phyloP scores from a whole-genome alignment of 163 green algal genomes.

The Chloroidium sp. region DNA sequence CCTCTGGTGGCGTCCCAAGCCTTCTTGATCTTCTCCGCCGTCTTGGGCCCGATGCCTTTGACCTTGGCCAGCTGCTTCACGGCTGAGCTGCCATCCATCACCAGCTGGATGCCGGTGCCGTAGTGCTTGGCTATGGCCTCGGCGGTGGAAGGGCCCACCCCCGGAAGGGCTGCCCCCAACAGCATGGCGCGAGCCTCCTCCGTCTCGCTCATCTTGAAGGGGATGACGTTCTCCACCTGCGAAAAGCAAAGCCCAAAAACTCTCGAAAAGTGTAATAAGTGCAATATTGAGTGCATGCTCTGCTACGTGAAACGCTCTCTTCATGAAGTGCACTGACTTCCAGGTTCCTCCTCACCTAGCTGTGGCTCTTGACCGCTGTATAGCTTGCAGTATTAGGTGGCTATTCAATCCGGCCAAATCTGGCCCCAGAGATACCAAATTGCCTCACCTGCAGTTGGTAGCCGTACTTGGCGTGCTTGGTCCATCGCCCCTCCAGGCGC shows the following conservation, averaged over 20 bases:
- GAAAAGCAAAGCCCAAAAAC: no score
- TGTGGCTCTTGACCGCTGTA: no score
- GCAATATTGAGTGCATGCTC: no score
- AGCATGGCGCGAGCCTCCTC: background rate
- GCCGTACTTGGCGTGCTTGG: conserved; percentile 28
- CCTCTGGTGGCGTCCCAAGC: conserved; percentile 31
- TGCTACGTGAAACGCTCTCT: no score
- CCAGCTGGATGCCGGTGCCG: conserved; percentile 10
- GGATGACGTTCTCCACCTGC: background rate
- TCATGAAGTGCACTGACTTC: no score
- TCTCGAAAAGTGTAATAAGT: no score
- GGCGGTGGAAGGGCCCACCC: conserved; percentile 30
- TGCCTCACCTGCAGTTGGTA: conserved; percentile 18
- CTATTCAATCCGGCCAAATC: no score
- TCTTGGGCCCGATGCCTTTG: conserved; percentile 19
- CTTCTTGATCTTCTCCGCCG: conserved; percentile 34
- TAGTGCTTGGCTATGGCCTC: conserved; percentile 18
- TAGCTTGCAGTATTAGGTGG: no score
- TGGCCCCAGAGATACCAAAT: no score
- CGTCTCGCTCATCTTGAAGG: background rate
- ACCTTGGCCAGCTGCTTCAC: conserved; percentile 12
- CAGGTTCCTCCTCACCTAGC: no score
- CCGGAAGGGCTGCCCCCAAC: conserved; percentile 6
- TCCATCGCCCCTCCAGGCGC: conserved; percentile 26
- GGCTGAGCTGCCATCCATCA: conserved; percentile 21